Evolutionary conservation across 2,329 filamentous ascomycete species (phyloP).

Genomic region (Neopestalotiopsis rosae): DNA sequence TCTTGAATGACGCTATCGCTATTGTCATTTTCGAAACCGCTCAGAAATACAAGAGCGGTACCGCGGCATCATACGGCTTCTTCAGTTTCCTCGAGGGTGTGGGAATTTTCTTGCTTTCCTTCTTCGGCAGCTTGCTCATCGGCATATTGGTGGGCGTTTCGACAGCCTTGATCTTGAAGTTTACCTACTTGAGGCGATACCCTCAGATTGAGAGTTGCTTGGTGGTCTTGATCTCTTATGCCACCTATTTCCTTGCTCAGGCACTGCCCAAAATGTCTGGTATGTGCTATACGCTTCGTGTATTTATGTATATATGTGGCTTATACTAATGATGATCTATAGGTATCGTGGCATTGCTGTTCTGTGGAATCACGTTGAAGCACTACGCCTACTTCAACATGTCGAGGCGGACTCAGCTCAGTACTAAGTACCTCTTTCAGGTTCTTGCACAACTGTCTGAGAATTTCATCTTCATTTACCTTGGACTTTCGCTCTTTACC

Average conservation of each 20-base stretch:
- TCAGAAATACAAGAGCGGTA: slow-evolving; percentile 84
- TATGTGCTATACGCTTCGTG: slow-evolving; percentile 50
- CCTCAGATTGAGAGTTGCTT: slow-evolving; percentile 97
- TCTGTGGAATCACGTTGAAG: slow-evolving; percentile 97
- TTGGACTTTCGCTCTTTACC: slow-evolving; percentile 93
- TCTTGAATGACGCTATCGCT: slow-evolving; percentile 96
- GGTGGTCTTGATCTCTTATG: slow-evolving; percentile 91
- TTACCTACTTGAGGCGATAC: slow-evolving; percentile 89
- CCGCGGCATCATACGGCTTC: slow-evolving; percentile 73
- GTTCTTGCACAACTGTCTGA: slow-evolving; percentile 93
- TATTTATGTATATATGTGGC: background rate
- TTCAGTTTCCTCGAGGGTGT: slow-evolving; percentile 89
- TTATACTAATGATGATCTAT: slow-evolving; percentile 18
- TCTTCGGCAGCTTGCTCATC: slow-evolving; percentile 92
- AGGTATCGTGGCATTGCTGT: slow-evolving; percentile 96
- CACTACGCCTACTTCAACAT: slow-evolving; percentile 99
- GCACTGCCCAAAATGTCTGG: slow-evolving; percentile 88
- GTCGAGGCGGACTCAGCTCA: slow-evolving; percentile 95
- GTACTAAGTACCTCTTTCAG: slow-evolving; percentile 97
- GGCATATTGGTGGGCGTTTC: slow-evolving; percentile 85
- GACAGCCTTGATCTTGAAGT: slow-evolving; percentile 89
- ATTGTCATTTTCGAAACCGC: slow-evolving; percentile 99
- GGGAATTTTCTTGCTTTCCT: slow-evolving; percentile 92
- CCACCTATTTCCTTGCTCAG: slow-evolving; percentile 97
- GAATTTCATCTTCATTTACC: slow-evolving; percentile 99